Conservation (phyloP, 139 green algal species). For the Limnomonas spitsbergensis region DNA sequence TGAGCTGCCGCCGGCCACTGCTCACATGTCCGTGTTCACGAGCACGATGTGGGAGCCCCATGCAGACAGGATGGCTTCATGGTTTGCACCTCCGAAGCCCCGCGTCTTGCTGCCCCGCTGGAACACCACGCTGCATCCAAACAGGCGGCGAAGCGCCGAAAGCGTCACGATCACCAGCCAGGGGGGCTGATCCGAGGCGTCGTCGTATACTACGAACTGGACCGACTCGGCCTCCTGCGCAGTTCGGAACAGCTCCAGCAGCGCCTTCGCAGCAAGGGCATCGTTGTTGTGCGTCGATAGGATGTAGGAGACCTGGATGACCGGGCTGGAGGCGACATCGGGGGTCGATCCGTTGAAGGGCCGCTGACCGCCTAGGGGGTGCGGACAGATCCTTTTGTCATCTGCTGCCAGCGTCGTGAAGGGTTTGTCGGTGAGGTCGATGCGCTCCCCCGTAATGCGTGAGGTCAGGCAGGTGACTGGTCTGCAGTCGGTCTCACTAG, state of each 20-base stretch:
- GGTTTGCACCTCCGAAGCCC: neutral
- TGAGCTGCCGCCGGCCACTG: too few relatives aligned
- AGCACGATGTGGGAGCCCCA: neutral
- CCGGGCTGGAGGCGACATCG: neutral
- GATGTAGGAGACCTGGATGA: slow-evolving; percentile 5
- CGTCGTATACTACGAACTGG: slow-evolving; percentile 8
- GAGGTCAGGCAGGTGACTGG: neutral
- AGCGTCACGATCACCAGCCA: neutral
- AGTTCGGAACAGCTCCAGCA: slow-evolving; percentile 6
- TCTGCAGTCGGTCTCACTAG: neutral
- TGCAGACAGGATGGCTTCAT: neutral
- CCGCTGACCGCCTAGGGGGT: neutral
- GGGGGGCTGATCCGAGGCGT: neutral
- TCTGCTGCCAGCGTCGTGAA: neutral
- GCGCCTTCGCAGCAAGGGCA: neutral
- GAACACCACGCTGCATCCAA: neutral
- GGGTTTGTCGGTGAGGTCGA: neutral
- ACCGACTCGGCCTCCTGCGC: neutral
- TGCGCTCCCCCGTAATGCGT: neutral
- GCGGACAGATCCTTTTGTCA: neutral
- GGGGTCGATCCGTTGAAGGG: neutral
- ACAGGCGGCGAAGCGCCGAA: neutral
- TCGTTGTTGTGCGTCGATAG: slow-evolving; percentile 8
- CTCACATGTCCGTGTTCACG: neutral
- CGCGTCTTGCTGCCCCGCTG: neutral